These are phyloP conservation scores for Thelonectria rubi DNA, from an alignment of 2,329 filamentous ascomycete genomes.

Conservation along the genomic window DNA sequence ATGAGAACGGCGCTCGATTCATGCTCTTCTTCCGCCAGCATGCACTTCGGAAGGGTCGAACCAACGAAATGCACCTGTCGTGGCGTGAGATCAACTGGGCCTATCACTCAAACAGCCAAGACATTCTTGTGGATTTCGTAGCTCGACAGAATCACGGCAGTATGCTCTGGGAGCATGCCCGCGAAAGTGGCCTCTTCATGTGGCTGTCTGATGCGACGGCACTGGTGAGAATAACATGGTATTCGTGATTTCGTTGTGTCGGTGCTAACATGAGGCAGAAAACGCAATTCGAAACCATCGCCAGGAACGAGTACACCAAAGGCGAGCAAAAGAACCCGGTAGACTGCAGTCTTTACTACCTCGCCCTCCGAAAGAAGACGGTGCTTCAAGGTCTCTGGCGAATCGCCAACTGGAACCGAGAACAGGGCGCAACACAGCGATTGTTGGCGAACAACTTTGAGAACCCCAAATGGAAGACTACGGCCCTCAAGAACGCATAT, in stretches of 20 bases:
- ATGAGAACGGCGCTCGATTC: conserved; percentile 88
- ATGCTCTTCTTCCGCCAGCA: conserved; percentile 89
- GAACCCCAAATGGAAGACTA: conserved; percentile 85
- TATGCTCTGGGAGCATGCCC: conserved; percentile 85
- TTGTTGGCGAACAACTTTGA: conserved; percentile 91
- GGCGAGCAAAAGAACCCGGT: conserved; percentile 88
- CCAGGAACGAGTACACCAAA: conserved; percentile 91
- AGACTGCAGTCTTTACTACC: conserved; percentile 89
- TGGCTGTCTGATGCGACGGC: conserved; percentile 84
- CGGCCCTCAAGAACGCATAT: conserved; percentile 95
- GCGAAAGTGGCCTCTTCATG: conserved; percentile 91
- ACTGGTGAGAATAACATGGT: conserved; percentile 66
- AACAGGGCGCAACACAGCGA: conserved; percentile 81
- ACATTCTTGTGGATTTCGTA: conserved; percentile 87
- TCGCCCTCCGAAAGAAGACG: conserved; percentile 89
- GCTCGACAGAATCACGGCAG: conserved; percentile 80
- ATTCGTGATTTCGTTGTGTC: too few species aligned
- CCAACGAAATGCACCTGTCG: conserved; percentile 71
- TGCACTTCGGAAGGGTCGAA: conserved; percentile 72
- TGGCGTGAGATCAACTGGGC: conserved; percentile 89
- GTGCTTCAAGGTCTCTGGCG: conserved; percentile 93
- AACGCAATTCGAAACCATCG: conserved; percentile 86
- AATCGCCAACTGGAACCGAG: conserved; percentile 88
- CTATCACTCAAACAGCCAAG: conserved; percentile 85
- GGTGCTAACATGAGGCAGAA: conserved; percentile 40